Base-by-base conservation (phyloP, 139 green algal species). In the Auxenochlorella pyrenoidosa region DNA sequence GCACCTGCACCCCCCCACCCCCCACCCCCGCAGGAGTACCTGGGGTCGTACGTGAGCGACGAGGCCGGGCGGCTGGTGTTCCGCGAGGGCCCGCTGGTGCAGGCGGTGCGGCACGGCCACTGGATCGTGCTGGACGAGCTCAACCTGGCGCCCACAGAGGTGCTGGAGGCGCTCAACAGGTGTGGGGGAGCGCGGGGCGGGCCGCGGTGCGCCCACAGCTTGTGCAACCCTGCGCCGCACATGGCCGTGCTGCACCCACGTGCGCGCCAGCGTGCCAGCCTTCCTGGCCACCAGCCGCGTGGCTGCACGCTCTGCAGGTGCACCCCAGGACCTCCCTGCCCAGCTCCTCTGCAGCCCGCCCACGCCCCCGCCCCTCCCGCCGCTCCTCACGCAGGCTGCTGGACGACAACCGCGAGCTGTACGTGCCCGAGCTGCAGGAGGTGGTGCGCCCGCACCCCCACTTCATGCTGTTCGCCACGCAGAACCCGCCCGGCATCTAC, bases 401-500 rank as follows among this genome's bases (percentile, higher is more conserved):
- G 79, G 98, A 99, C 87, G 98, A 99, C 92, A 99, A 99, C 90
- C 91, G 97, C 6, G 97, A 99, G 94, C 94, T 99, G 80, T 98
- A 97, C 88, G 94, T 99, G 36, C 97, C 98, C 0, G 98, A 99
- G 93, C 92, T 99, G 43, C 93, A 98, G 80, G 96, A 98, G 93
- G 95, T 94, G 32, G 93, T 99, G 36, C 92, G 91, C 36, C 98
- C 98, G 1, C 97, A 99, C 93, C 94, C 98, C 0, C 94, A 98
- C 93, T 99, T 99, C 92, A 98, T 99, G 96, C 96, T 99, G 4
- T 99, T 99, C 91, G 98, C 98, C 10, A 99, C 98, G 8, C 93
- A 99, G 89, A 99, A 99, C 92, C 98, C 98, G 19, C 94, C 98
- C 21, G 92, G 92, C 28, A 78, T 89, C n/a, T 97, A 97, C 84